Conservation (phyloP, 495 filamentous ascomycete genomes). For the Apiosordaria backusii region DNA sequence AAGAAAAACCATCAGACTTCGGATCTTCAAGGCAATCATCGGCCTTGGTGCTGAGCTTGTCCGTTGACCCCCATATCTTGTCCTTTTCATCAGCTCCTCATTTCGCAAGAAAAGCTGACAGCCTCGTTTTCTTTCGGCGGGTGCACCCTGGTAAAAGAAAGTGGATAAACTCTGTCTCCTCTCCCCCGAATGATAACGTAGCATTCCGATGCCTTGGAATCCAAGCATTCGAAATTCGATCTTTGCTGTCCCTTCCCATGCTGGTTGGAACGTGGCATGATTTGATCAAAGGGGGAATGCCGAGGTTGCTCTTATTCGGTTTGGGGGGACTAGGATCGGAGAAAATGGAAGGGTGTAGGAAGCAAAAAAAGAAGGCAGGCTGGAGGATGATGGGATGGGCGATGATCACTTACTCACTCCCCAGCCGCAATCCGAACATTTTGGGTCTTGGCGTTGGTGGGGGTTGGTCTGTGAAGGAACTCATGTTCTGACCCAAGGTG, state of each 20-base stretch:
- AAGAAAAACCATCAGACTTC: background rate
- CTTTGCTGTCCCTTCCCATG: background rate
- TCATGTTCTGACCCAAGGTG: background rate
- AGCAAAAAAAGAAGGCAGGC: background rate
- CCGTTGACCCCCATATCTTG: background rate
- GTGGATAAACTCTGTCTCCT: constrained; percentile 10
- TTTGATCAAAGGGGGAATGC: too few relatives aligned
- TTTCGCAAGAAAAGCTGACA: background rate
- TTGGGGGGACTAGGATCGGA: background rate
- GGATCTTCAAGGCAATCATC: background rate
- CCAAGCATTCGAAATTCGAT: background rate
- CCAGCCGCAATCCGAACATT: background rate
- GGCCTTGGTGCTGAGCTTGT: too few relatives aligned
- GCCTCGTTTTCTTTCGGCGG: background rate
- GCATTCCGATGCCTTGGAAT: background rate
- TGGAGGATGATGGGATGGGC: too few relatives aligned
- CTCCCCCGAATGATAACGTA: background rate
- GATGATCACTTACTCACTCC: too few relatives aligned
- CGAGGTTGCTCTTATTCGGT: too few relatives aligned
- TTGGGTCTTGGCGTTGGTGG: background rate
- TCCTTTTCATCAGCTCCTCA: background rate
- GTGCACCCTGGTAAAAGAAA: background rate
- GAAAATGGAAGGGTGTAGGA: background rate
- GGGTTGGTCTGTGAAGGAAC: background rate
- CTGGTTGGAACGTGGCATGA: too few relatives aligned